These are phyloP conservation scores for Rhizopogon vinicolor DNA, from an alignment of 768 basidiomycete genomes.

Conservation along the genomic window DNA sequence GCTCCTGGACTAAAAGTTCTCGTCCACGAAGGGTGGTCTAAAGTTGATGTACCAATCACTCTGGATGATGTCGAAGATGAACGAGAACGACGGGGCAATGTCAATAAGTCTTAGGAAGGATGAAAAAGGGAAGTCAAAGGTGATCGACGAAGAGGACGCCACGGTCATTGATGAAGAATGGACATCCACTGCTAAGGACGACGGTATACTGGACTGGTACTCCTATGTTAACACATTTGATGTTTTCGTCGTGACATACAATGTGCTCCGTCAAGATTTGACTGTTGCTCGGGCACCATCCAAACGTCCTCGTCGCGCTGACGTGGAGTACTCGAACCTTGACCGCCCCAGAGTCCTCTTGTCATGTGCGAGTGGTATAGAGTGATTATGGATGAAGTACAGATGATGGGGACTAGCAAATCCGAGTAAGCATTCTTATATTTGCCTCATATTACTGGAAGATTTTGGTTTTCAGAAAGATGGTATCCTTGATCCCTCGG, in stretches of 20 bases:
- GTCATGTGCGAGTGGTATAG: slow-evolving; percentile 84
- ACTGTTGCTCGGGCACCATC: slow-evolving; percentile 69
- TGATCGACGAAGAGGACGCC: slow-evolving; percentile 15
- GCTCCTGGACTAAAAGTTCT: slow-evolving; percentile 77
- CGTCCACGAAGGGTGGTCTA: slow-evolving; percentile 80
- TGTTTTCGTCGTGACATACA: slow-evolving; percentile 79
- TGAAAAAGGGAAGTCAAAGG: slow-evolving; percentile 8
- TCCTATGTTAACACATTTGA: slow-evolving; percentile 66
- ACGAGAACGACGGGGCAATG: slow-evolving; percentile 25
- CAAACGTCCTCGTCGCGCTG: slow-evolving; percentile 66
- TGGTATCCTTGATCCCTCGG: slow-evolving; percentile 87
- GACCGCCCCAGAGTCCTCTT: slow-evolving; percentile 64
- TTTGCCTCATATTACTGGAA: neutral
- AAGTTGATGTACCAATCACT: slow-evolving; percentile 50
- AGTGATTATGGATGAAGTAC: slow-evolving; percentile 95
- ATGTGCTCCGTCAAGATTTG: slow-evolving; percentile 63
- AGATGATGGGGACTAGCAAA: slow-evolving; percentile 79
- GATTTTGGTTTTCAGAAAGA: slow-evolving; percentile 49
- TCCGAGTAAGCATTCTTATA: slow-evolving; percentile 50
- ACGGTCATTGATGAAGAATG: neutral
- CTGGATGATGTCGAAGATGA: slow-evolving; percentile 35
- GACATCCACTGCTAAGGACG: slow-evolving; percentile 7
- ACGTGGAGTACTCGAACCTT: slow-evolving; percentile 51
- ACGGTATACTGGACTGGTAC: slow-evolving; percentile 51
- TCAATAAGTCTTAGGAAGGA: slow-evolving; percentile 9